phyloP scores from a whole-genome alignment of 1,139 yeast species.

The Kodamaea derodonti region DNA sequence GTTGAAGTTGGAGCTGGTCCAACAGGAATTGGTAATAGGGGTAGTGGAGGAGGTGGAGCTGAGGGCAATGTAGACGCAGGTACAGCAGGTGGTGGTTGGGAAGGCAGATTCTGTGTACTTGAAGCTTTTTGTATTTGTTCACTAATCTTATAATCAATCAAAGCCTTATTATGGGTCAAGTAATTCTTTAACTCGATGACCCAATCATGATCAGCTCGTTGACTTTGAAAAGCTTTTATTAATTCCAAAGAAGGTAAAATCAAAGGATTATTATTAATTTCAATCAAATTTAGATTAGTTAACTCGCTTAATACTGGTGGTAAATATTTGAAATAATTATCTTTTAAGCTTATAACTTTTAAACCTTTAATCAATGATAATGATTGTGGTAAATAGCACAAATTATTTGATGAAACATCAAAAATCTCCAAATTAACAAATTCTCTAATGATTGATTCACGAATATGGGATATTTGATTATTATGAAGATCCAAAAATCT shows the following conservation, averaged over 20 bases:
- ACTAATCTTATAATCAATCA: conserved; percentile 18
- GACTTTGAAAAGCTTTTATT: conserved; percentile 33
- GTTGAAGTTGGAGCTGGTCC: conserved; percentile 10
- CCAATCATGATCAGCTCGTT: conserved; percentile 50
- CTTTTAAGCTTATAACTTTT: conserved; percentile 59
- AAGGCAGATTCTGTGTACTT: conserved; percentile 10
- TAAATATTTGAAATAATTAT: conserved; percentile 55
- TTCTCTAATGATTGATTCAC: conserved; percentile 29
- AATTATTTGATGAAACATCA: conserved; percentile 60
- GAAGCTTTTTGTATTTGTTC: conserved; percentile 10
- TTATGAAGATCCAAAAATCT: conserved; percentile 65
- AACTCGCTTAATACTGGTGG: conserved; percentile 56
- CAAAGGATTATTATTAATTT: conserved; percentile 67
- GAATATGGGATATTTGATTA: conserved; percentile 53
- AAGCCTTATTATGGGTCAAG: conserved; percentile 26
- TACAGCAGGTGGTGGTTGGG: conserved; percentile 7
- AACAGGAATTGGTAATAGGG: conserved; percentile 7
- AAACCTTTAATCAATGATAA: conserved; percentile 40
- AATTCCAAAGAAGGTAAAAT: conserved; percentile 44
- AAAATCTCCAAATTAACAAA: conserved; percentile 55
- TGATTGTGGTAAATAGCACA: conserved; percentile 35
- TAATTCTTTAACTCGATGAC: conserved; percentile 48
- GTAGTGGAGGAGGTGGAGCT: neutral
- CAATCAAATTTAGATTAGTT: conserved; percentile 55
- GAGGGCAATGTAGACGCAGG: conserved; percentile 8